phyloP scores from a whole-genome alignment of 371 early-diverging fungal species.

The Mycotypha africana region DNA sequence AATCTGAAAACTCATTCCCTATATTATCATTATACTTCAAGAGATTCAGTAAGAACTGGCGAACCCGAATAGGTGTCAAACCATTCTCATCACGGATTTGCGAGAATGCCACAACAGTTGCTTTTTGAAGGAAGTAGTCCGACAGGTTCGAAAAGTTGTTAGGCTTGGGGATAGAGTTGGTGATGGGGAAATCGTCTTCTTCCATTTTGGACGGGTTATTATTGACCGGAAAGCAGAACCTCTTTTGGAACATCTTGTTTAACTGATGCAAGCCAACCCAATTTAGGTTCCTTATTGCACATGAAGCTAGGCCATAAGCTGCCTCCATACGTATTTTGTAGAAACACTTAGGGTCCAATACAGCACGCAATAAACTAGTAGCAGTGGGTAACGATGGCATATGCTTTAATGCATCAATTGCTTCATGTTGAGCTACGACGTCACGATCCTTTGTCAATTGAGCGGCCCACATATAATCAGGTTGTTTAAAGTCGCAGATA shows the following conservation, averaged over 20 bases:
- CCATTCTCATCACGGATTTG: conserved; percentile 62
- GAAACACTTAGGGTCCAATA: conserved; percentile 82
- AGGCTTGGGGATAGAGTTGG: conserved; percentile 66
- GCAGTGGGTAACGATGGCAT: conserved; percentile 68
- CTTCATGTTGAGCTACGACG: conserved; percentile 95
- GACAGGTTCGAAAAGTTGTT: conserved; percentile 81
- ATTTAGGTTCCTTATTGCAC: conserved; percentile 50
- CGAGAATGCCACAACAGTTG: conserved; percentile 71
- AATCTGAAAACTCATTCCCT: conserved; percentile 81
- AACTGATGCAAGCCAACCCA: conserved; percentile 77
- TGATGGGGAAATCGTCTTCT: conserved; percentile 40
- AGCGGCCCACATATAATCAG: conserved; percentile 96
- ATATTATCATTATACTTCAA: conserved; percentile 89
- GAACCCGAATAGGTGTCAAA: conserved; percentile 60
- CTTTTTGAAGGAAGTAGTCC: conserved; percentile 89
- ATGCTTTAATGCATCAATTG: conserved; percentile 60
- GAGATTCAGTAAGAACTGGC: conserved; percentile 68
- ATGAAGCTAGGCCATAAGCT: conserved; percentile 78
- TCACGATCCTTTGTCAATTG: conserved; percentile 93
- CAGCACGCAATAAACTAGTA: conserved; percentile 68
- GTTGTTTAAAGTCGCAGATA: conserved; percentile 84
- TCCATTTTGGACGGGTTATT: conserved; percentile 12
- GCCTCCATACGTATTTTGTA: conserved; percentile 94
- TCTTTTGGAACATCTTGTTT: conserved; percentile 66
- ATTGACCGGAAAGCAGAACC: conserved; percentile 59